Evolutionary conservation across 352 stramenopile genomes (phyloP).

Genomic region (Halophytophthora polymorphica): DNA sequence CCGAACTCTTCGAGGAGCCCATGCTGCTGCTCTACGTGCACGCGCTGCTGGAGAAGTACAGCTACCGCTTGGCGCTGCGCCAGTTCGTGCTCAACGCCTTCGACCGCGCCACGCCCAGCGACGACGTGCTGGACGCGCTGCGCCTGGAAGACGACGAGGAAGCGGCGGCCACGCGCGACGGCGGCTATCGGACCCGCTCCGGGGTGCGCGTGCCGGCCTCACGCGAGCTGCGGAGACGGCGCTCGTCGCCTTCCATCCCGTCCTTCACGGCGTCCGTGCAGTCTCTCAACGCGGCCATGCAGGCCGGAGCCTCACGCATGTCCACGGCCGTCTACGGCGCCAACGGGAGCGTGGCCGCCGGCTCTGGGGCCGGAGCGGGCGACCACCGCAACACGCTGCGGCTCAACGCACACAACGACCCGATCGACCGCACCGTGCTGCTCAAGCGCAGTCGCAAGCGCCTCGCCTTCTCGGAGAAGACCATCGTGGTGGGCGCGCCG

Average conservation of each 20-base stretch:
- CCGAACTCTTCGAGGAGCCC: slow-evolving; percentile 78
- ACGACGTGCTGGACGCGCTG: slow-evolving; percentile 75
- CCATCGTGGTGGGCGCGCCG: slow-evolving; percentile 82
- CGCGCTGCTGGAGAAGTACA: slow-evolving; percentile 81
- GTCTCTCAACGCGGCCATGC: slow-evolving; percentile 75
- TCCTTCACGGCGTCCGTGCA: slow-evolving; percentile 84
- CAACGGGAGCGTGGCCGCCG: slow-evolving; percentile 14
- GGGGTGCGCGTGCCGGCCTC: slow-evolving; percentile 45
- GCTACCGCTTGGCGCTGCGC: slow-evolving; percentile 75
- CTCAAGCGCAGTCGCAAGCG: slow-evolving; percentile 80
- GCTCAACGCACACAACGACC: slow-evolving; percentile 54
- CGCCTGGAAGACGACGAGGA: slow-evolving; percentile 43
- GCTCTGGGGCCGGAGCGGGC: slow-evolving; percentile 16
- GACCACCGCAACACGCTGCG: slow-evolving; percentile 56
- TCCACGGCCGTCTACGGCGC: slow-evolving; percentile 42
- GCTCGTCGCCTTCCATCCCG: slow-evolving; percentile 85
- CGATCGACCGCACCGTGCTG: slow-evolving; percentile 67
- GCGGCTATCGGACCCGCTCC: slow-evolving; percentile 37
- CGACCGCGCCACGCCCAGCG: slow-evolving; percentile 62
- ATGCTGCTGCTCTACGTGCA: slow-evolving; percentile 82
- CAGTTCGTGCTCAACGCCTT: slow-evolving; percentile 88
- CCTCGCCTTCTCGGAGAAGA: slow-evolving; percentile 71
- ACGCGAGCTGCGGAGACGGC: slow-evolving; percentile 55
- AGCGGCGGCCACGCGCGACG: slow-evolving; percentile 3
- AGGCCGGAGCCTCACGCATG: slow-evolving; percentile 53